Base-by-base conservation (phyloP, 2,329 filamentous ascomycete genomes). In the Neonectria ditissima region DNA sequence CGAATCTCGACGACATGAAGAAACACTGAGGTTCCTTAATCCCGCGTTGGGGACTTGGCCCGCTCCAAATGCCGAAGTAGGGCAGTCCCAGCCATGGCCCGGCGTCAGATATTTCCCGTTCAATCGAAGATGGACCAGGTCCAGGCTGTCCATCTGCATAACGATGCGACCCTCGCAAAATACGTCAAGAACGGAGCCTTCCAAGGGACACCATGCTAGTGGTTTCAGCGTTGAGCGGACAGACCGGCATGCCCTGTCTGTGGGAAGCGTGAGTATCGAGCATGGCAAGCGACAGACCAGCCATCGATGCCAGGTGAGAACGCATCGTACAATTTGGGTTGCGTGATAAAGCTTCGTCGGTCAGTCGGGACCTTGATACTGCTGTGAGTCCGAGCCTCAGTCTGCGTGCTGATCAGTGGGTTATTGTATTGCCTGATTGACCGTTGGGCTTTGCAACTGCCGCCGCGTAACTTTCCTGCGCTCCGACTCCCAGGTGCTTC, bases 171-270 rank as follows among this genome's bases (percentile, higher is more conserved):
- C 8, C 37, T 41, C n/a, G 16, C n/a, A 18, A 41, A 18, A 20
- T 11, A 18, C 37, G n/a, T 20, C n/a, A 41, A 41, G 37, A 41
- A 41, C 10, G 16, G 37, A 18, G 2, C 10, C n/a, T 11, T 41
- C n/a, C 53, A 47, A 14, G 41, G 41, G 39, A 13, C 7, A 20
- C 51, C 53, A 37, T 55, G 53, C 41, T 55, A 55, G 53, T 41
- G 39, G 53, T 47, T 55, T 55, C 53, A 47, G 39, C 7, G 37
- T 18, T 10, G 14, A 24, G 41, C 13, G n/a, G 43, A 47, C 26
- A 24, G 43, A 18, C 26, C 37, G 30, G 28, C 8, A 26, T 45
- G 14, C 18, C 5, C 22, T 26, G 20, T 24, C 14, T 16, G 4
- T 39, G 16, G 37, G 13, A 18, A 10, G 16, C 9, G n/a, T 41